Conservation (phyloP, 345 rosid genomes). For the Lumnitzera littorea region DNA sequence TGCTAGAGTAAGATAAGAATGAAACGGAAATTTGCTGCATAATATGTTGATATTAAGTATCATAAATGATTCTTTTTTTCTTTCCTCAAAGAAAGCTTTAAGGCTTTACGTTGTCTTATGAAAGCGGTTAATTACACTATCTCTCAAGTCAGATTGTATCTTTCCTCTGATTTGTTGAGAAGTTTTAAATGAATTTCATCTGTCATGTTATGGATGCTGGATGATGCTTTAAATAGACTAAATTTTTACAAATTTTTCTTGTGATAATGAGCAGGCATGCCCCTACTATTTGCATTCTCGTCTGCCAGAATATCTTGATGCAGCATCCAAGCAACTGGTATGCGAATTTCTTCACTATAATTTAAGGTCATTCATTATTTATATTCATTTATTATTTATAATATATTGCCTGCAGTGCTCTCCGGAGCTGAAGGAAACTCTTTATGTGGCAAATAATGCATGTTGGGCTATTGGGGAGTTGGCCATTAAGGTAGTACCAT, state of each 20-base stretch:
- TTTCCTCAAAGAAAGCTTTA: too few relatives aligned
- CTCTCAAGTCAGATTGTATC: too few relatives aligned
- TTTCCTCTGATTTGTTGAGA: too few relatives aligned
- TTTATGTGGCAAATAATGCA: slow-evolving; percentile 86
- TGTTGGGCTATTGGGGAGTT: slow-evolving; percentile 95
- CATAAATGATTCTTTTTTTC: too few relatives aligned
- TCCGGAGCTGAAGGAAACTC: slow-evolving; percentile 54
- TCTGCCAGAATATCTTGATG: slow-evolving; percentile 52
- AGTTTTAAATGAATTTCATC: too few relatives aligned
- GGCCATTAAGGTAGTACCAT: slow-evolving; percentile 60
- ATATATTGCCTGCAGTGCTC: slow-evolving; percentile 36
- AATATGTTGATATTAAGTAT: too few relatives aligned
- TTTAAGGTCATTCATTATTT: background rate
- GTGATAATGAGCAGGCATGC: slow-evolving; percentile 30
- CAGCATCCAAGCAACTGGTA: slow-evolving; percentile 71
- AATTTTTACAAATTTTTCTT: too few relatives aligned
- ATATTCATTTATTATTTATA: background rate
- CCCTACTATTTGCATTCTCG: slow-evolving; percentile 53
- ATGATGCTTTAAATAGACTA: too few relatives aligned
- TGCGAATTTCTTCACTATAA: slow-evolving; percentile 19
- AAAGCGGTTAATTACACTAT: too few relatives aligned
- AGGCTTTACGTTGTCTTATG: background rate
- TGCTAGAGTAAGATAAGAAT: slow-evolving; percentile 37
- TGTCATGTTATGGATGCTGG: too few relatives aligned
- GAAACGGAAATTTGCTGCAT: too few relatives aligned